phyloP scores from a whole-genome alignment of 441 rosid genomes.

The Sinapis alba region DNA sequence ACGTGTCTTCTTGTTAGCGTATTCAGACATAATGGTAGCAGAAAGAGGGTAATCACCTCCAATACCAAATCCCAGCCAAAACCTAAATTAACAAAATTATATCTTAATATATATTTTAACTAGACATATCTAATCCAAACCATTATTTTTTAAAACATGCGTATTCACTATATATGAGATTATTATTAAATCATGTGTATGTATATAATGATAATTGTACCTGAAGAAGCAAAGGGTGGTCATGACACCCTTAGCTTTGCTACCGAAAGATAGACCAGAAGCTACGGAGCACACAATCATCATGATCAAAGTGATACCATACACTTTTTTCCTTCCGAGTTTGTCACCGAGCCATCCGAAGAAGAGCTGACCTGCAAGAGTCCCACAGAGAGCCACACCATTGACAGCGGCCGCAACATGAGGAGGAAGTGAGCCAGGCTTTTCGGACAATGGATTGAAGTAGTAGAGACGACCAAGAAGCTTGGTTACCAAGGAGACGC shows the following conservation, averaged over 20 bases:
- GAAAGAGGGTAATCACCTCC: conserved; percentile 7
- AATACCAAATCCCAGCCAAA: not conserved
- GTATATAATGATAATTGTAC: not conserved
- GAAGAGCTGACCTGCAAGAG: not conserved
- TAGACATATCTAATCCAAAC: not conserved
- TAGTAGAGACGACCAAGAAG: conserved; percentile 1
- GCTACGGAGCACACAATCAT: not conserved
- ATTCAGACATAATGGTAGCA: not conserved
- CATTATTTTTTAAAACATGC: not conserved
- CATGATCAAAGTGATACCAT: conserved; percentile 1
- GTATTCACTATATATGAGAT: not conserved
- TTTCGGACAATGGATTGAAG: not conserved
- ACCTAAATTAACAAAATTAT: not conserved
- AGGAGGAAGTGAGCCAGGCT: not conserved
- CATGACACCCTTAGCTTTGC: not conserved
- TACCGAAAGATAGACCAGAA: not conserved
- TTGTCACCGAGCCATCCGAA: not conserved
- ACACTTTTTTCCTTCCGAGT: not conserved
- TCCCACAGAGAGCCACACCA: conserved; percentile 1
- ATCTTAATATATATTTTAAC: too few relatives aligned
- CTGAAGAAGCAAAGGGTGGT: not conserved
- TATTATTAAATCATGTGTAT: not conserved
- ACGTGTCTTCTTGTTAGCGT: not conserved
- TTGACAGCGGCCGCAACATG: not conserved
- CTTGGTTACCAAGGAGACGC: not conserved